Conservation (phyloP, 1,284 basidiomycete genomes). For the Cutaneotrichosporon cutaneum region DNA sequence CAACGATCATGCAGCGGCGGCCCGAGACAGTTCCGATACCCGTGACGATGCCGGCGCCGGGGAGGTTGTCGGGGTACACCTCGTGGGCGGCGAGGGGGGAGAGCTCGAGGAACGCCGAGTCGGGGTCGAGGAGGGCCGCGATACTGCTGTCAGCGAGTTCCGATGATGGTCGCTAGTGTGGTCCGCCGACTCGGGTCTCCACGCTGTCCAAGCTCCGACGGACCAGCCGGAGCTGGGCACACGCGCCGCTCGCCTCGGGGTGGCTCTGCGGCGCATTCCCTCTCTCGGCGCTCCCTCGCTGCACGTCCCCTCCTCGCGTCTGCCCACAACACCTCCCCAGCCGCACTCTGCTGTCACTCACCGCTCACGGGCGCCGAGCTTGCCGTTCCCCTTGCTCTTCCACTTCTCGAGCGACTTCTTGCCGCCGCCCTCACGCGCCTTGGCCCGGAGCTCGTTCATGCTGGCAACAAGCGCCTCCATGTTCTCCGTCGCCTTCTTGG, state of each 20-base stretch:
- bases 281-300: too few species aligned
- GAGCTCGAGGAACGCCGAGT: conserved; percentile 86
- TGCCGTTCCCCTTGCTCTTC: conserved; percentile 73
- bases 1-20: conserved; percentile 80
- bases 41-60: conserved; percentile 86
- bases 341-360: conserved; percentile 48
- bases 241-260: too few species aligned
- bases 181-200: too few species aligned
- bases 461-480: conserved; percentile 33
- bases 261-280: too few species aligned
- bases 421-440: conserved; percentile 53
- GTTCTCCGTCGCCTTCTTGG: conserved; percentile 28
- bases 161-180: too few species aligned
- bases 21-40: conserved; percentile 78
- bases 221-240: too few species aligned
- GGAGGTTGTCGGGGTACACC: conserved; percentile 78
- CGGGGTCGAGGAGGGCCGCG: conserved; percentile 71
- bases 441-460: conserved; percentile 55
- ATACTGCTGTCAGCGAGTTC: conserved; percentile 54
- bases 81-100: conserved; percentile 82
- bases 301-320: too few species aligned
- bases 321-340: too few species aligned
- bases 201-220: too few species aligned
- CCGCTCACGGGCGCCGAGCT: conserved; percentile 84
- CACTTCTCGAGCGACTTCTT: conserved; percentile 64